Conservation (phyloP, 1,139 yeast genomes). For the Yamadazyma trypodendri region DNA sequence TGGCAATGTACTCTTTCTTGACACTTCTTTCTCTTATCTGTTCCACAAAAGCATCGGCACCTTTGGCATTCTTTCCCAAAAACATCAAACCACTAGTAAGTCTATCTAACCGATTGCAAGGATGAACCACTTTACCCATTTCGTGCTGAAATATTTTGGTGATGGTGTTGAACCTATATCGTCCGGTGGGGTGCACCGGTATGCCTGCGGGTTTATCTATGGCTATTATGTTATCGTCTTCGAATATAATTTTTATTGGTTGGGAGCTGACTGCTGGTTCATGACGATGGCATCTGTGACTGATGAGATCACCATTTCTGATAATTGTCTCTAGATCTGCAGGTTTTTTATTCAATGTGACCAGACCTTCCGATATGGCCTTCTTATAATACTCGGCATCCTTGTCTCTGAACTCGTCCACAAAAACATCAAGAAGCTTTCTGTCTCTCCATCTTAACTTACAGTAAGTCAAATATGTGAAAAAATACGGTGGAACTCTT, state of each 20-base stretch:
- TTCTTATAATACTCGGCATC: conserved; percentile 64
- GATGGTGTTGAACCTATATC: conserved; percentile 82
- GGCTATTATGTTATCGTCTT: conserved; percentile 76
- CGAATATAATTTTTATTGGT: conserved; percentile 69
- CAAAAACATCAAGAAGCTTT: conserved; percentile 73
- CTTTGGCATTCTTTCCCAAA: conserved; percentile 76
- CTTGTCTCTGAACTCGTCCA: conserved; percentile 81
- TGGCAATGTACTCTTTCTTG: conserved; percentile 78
- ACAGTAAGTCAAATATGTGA: conserved; percentile 87
- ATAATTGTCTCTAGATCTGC: conserved; percentile 68
- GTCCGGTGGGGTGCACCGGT: conserved; percentile 96
- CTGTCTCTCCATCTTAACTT: conserved; percentile 90
- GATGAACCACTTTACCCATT: conserved; percentile 64
- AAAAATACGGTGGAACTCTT: conserved; percentile 80
- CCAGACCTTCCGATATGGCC: conserved; percentile 72
- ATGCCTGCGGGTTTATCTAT: conserved; percentile 94
- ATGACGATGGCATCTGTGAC: conserved; percentile 82
- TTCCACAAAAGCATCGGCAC: conserved; percentile 74
- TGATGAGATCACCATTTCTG: conserved; percentile 79
- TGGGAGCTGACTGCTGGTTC: conserved; percentile 85
- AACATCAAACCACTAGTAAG: conserved; percentile 95
- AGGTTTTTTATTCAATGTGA: conserved; percentile 62
- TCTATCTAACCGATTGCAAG: conserved; percentile 89
- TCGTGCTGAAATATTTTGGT: conserved; percentile 80
- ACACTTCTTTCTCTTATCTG: conserved; percentile 78